phyloP scores from a whole-genome alignment of 164 flowering plant genomes.

The Buxus sempervirens region DNA sequence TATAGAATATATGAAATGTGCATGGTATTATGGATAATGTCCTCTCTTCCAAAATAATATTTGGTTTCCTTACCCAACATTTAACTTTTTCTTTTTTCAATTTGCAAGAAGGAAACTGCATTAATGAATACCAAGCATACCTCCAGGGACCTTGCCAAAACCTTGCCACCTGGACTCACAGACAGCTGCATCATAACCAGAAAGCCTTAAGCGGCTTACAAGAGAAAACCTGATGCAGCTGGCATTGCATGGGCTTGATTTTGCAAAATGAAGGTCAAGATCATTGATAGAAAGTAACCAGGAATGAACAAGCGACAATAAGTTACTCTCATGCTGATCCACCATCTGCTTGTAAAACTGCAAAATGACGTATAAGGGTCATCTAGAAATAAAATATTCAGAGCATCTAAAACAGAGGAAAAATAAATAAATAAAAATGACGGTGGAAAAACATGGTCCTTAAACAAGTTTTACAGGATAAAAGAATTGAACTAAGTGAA shows the following conservation, averaged over 20 bases:
- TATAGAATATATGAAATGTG: too few species aligned
- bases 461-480: too few species aligned
- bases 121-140: conserved; percentile 29
- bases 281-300: conserved; percentile 51
- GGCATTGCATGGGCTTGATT: conserved; percentile 55
- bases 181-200: conserved; percentile 89
- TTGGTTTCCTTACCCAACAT: too few species aligned
- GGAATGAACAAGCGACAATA: conserved; percentile 56
- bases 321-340: conserved; percentile 57
- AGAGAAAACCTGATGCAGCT: conserved; percentile 72
- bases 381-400: too few species aligned
- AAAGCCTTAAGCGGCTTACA: conserved; percentile 63
- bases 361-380: conserved; percentile 7
- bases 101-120: too few species aligned
- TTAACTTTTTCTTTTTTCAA: too few species aligned
- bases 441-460: too few species aligned
- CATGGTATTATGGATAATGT: too few species aligned
- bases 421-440: too few species aligned
- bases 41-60: too few species aligned
- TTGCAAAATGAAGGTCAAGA: conserved; percentile 44
- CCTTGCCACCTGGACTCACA: conserved; percentile 76
- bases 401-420: too few species aligned
- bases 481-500: too few species aligned
- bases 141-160: conserved; percentile 84
- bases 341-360: conserved; percentile 56